A percentile compares a stretch with the other conserved stretches of the same genome.
Conservation (phyloP, 768 basidiomycete species). For the Chalciporus piperatus region DNA sequence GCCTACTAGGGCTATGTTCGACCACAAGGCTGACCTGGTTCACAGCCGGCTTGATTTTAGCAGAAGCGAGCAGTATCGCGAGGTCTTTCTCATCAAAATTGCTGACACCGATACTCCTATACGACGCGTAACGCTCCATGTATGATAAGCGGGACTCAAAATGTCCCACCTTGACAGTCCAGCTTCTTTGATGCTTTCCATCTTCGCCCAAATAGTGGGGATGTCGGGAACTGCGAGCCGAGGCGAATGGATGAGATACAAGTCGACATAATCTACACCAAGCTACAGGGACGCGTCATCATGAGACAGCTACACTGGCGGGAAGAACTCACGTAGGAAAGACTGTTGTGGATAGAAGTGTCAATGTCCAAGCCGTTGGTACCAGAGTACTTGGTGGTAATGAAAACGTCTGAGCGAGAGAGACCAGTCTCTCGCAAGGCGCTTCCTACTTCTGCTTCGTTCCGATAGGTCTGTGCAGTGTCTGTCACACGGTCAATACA, state of each 20-base stretch:
- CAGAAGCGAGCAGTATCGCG: conserved; percentile 50
- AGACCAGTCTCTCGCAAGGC: conserved; percentile 51
- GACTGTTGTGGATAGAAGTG: conserved; percentile 53
- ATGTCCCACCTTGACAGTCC: conserved; percentile 54
- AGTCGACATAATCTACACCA: conserved; percentile 61
- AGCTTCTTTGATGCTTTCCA: conserved; percentile 56
- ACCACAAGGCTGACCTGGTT: conserved; percentile 58
- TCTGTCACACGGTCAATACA: conserved; percentile 34
- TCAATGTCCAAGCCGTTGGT: conserved; percentile 47
- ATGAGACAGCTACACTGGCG: background rate
- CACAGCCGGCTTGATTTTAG: conserved; percentile 60
- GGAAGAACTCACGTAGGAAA: conserved; percentile 47
- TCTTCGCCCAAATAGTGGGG: conserved; percentile 57
- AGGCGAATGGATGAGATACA: conserved; percentile 69
- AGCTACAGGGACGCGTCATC: conserved; percentile 38
- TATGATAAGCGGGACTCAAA: background rate
- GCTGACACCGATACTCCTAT: conserved; percentile 69
- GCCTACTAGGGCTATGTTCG: background rate
- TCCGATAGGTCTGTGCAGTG: conserved; percentile 60
- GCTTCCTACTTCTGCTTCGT: conserved; percentile 48
- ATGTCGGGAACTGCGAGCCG: conserved; percentile 54
- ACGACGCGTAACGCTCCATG: background rate
- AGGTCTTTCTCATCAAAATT: conserved; percentile 62
- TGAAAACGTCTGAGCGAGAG: conserved; percentile 52
- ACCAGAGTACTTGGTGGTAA: conserved; percentile 68